Evolutionary conservation across 192 early-diverging fungal genomes (phyloP), one percentile per base, ranked within the genome.

Genomic region (Gaertneriomyces sp.): DNA sequence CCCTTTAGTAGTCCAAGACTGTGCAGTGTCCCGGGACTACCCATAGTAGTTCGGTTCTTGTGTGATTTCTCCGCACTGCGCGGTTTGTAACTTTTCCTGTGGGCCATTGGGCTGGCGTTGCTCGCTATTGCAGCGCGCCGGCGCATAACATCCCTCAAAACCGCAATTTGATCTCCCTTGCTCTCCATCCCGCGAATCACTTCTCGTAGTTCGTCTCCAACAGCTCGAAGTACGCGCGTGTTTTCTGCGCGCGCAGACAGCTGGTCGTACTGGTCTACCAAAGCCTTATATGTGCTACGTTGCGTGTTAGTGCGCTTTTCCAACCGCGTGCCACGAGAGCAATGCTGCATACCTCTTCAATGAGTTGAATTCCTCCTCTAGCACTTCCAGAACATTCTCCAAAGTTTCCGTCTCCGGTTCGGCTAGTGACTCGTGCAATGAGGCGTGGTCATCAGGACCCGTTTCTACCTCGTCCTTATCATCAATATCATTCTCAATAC

Each of bases 161-260:
- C 81, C 46, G 60, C 53, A 44, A 84, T 80, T 66, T 84, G 82
- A 40, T 84, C 82, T 3, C 76, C 78, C 68, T 83, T 83, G 4
- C 66, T 56, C 40, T 84, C 79, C 80, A 84, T 79, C 43, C 52
- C 67, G 39, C 68, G 71, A 46, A 84, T 84, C 7, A 81, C 72
- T 11, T 76, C 53, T n/a, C 79, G 70, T 41, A 84, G 70, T 38
- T 73, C 63, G 42, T 82, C 76, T 9, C 77, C 77, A 53, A 80
- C 62, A 19, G 60, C 60, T 41, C 77, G 63, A 33, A 76, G 45
- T n/a, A 12, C 47, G 3, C 10, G 38, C 3, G 39, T 40, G 38
- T 33, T 33, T 33, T 33, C 25, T 33, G 25, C 25, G 25, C 25
- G 1, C 2, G 25, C 25, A 2, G 25, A 33, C 25, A 33, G 25